These are phyloP conservation scores for Porogramme epimiltina DNA, from an alignment of 1,284 basidiomycete genomes.

Conservation along the genomic window DNA sequence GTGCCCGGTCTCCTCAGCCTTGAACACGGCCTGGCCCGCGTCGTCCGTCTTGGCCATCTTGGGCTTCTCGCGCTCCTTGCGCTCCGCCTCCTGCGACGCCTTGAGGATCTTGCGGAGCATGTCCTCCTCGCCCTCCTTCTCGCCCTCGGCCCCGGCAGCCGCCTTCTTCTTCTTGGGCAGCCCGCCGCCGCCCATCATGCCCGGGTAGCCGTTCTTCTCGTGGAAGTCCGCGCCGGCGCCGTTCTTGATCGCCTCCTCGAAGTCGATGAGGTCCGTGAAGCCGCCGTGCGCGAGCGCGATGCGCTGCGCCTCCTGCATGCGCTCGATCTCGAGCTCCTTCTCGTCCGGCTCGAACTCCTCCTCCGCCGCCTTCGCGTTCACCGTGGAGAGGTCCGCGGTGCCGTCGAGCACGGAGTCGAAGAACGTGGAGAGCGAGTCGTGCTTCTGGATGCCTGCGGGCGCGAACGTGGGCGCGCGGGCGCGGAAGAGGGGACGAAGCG, in stretches of 20 bases:
- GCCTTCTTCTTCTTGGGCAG: conserved; percentile 20
- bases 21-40: conserved; percentile 30
- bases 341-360: conserved; percentile 45
- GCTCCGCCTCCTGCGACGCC: conserved; percentile 30
- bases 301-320: conserved; percentile 52
- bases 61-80: conserved; percentile 26
- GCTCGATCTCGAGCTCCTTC: conserved; percentile 48
- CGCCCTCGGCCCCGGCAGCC: conserved; percentile 2
- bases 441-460: conserved; percentile 58
- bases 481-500: too few species aligned
- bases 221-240: conserved; percentile 47
- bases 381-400: conserved; percentile 51
- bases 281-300: conserved; percentile 55
- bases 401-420: conserved; percentile 70
- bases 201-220: conserved; percentile 43
- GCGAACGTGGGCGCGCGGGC: background rate
- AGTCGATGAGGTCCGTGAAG: conserved; percentile 50
- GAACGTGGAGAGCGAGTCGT: conserved; percentile 66
- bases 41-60: conserved; percentile 36
- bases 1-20: conserved; percentile 25
- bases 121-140: conserved; percentile 29
- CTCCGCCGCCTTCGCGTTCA: conserved; percentile 37
- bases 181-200: conserved; percentile 42
- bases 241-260: conserved; percentile 50
- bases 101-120: conserved; percentile 32